Evolutionary conservation across 1,284 basidiomycete genomes (phyloP), one percentile per base, ranked within the genome.

Genomic region (Ganoderma sinense): DNA sequence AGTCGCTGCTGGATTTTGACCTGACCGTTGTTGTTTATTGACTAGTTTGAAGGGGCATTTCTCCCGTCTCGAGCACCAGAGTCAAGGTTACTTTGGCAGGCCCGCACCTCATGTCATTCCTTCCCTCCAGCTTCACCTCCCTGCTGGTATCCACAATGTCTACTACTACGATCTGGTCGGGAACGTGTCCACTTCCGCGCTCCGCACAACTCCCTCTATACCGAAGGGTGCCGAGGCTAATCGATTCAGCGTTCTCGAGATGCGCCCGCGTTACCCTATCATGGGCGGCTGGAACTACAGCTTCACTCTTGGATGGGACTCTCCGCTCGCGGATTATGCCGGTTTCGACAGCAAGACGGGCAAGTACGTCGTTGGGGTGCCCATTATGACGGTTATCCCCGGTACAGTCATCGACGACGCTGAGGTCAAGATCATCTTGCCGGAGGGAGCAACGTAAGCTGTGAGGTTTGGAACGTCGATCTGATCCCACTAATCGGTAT

Each of bases 281-380:
- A 82, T 99, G 71, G 98, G 98, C 39, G 97, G 97, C 23, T 99
- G 98, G 98, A 99, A 98, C 80, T 99, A 98, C 82, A 90, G 87
- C 55, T 99, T 97, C 83, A 96, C 94, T 6, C 86, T 99, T 14
- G 98, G 98, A 3, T 99, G 94, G 88, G 96, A 99, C 77, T 86
- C 92, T 11, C 92, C 95, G 26, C 84, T 98, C 59, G 84, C 81
- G n/a, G 92, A 96, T 76, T 92, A 89, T 60, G 88, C 87, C 45
- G 88, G 86, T 71, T 92, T 87, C 78, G 88, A 93, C 75, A 82
- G 81, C 74, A 83, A 80, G 69, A 86, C 83, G 2, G 89, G 88
- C 51, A 88, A 86, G 76, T 92, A 94, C 77, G 85, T 94, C 20
- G 87, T 97, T 31, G 90, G 91, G 65, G 87, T 99, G 7, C 97